phyloP scores from a whole-genome alignment of 2,329 filamentous ascomycete species.

The Penicillium palitans region DNA sequence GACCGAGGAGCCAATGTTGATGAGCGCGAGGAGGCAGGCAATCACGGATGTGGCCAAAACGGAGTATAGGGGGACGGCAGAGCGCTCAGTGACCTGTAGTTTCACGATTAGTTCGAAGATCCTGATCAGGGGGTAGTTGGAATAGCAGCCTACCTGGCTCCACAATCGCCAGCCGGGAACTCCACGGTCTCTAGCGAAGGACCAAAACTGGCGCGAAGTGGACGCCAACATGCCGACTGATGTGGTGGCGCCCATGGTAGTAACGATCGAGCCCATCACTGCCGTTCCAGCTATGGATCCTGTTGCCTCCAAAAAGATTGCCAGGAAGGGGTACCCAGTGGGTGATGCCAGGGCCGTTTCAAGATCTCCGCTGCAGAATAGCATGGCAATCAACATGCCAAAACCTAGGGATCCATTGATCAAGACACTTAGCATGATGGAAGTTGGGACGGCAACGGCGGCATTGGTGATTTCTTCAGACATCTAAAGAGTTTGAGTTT shows the following conservation, averaged over 20 bases:
- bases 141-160: slow-evolving; percentile 24
- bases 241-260: slow-evolving; percentile 32
- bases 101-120: not conserved
- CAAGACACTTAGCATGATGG: slow-evolving; percentile 38
- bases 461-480: slow-evolving; percentile 45
- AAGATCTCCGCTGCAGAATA: slow-evolving; percentile 41
- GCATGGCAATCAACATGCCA: slow-evolving; percentile 39
- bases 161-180: slow-evolving; percentile 31
- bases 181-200: slow-evolving; percentile 30
- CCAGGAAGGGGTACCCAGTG: slow-evolving; percentile 40
- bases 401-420: slow-evolving; percentile 42
- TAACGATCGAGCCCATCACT: slow-evolving; percentile 29
- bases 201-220: slow-evolving; percentile 44
- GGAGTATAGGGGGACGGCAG: slow-evolving; percentile 30
- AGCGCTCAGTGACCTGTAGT: slow-evolving; percentile 24
- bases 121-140: no score
- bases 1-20: slow-evolving; percentile 36
- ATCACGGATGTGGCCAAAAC: slow-evolving; percentile 30
- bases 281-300: slow-evolving; percentile 28
- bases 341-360: slow-evolving; percentile 25
- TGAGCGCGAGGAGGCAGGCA: slow-evolving; percentile 33
- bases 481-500: slow-evolving; percentile 21
- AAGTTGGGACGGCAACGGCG: slow-evolving; percentile 36
- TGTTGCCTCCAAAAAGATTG: slow-evolving; percentile 36
- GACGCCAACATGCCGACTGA: slow-evolving; percentile 44